phyloP scores from a whole-genome alignment of 257 asterid species.

The Solanum habrochaites region DNA sequence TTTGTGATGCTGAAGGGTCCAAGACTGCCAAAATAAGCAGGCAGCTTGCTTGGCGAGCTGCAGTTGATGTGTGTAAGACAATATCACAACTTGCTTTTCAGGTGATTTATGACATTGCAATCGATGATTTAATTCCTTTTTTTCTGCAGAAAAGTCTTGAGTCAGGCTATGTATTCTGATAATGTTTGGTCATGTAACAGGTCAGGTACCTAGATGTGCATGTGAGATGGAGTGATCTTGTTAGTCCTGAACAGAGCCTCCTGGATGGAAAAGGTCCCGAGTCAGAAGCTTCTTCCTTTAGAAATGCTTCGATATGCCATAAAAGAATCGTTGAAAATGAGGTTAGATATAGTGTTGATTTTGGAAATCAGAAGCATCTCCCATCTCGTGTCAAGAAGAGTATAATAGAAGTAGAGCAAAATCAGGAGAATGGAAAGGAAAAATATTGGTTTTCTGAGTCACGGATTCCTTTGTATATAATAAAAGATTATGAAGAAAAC shows the following conservation, averaged over 20 bases:
- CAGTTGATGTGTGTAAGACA: slow-evolving; percentile 65
- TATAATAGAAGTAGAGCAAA: slow-evolving; percentile 46
- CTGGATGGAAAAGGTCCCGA: slow-evolving; percentile 59
- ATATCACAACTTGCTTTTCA: slow-evolving; percentile 72
- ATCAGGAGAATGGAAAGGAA: slow-evolving; percentile 45
- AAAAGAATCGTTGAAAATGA: slow-evolving; percentile 40
- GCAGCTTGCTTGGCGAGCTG: slow-evolving; percentile 69
- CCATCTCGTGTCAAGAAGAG: slow-evolving; percentile 75
- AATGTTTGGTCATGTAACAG: slow-evolving; percentile 25
- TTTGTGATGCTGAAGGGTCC: slow-evolving; percentile 43
- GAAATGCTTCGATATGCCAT: slow-evolving; percentile 58
- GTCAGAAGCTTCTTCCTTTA: slow-evolving; percentile 63
- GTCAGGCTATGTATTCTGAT: not conserved
- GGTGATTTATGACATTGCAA: slow-evolving; percentile 24
- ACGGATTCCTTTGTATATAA: slow-evolving; percentile 60
- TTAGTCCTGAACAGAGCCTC: slow-evolving; percentile 45
- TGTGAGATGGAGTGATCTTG: slow-evolving; percentile 76
- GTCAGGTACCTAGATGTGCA: slow-evolving; percentile 65
- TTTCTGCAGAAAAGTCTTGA: not conserved
- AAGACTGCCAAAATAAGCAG: slow-evolving; percentile 54
- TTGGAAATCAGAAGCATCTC: slow-evolving; percentile 73
- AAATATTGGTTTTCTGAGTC: slow-evolving; percentile 76
- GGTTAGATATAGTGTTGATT: slow-evolving; percentile 52
- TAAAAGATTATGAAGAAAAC: slow-evolving; percentile 59
- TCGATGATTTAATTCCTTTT: not conserved